phyloP scores from a whole-genome alignment of 129 eudicot species.

The Helichrysum umbraculigerum region DNA sequence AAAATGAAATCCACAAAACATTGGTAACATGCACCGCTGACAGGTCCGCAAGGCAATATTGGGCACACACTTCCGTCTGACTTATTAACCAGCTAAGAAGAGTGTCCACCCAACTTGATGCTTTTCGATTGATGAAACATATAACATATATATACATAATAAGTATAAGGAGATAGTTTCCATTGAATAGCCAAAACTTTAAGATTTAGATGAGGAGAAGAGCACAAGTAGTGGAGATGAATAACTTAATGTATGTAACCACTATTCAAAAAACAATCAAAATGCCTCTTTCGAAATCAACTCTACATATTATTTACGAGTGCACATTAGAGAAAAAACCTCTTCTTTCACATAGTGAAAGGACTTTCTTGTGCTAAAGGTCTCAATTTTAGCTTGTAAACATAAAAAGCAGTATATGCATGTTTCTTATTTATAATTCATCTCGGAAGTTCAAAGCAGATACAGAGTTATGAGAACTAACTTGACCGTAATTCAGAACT shows the following conservation, averaged over 20 bases:
- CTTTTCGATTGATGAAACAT: neutral
- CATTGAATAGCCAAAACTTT: neutral
- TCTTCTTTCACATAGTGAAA: neutral
- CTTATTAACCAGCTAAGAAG: neutral
- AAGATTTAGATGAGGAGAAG: neutral
- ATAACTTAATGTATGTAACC: neutral
- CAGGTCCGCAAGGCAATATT: too few species aligned
- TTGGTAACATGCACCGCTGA: too few species aligned
- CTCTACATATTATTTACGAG: neutral
- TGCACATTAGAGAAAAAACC: neutral
- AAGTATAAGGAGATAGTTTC: neutral
- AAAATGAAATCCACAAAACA: neutral
- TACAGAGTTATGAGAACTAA: conserved; percentile 34
- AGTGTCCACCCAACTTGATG: neutral
- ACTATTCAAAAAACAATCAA: neutral
- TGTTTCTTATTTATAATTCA: neutral
- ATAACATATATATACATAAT: neutral
- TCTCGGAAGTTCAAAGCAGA: neutral
- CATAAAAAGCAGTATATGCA: neutral
- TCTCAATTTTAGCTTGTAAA: conserved; percentile 5
- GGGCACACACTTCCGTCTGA: too few species aligned
- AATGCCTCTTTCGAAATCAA: neutral
- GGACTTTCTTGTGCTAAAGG: neutral
- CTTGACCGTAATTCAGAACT: conserved; percentile 87
- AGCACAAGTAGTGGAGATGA: neutral